Base-by-base conservation (phyloP, 163 green algal genomes). In the Chlamydomonas reinhardtii region DNA sequence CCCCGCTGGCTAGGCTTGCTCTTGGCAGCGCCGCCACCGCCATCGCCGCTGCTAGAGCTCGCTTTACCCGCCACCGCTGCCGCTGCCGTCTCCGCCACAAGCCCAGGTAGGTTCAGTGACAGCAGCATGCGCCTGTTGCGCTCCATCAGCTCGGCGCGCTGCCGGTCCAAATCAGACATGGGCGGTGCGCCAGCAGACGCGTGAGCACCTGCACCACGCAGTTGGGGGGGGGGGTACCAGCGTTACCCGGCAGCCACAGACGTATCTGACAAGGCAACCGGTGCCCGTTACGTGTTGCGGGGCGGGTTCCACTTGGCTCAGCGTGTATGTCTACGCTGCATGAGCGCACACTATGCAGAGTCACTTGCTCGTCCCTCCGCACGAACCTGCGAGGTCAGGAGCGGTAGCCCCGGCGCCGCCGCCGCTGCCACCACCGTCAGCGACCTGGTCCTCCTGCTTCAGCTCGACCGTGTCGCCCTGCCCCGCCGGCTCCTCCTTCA, bases 121-220 rank as follows among this genome's bases (percentile, higher is more conserved):
- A 83, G 54, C 32, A 93, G 64, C 25, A 84, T 85, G 22, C 66
- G 87, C 34, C 69, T 70, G 72, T 93, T 93, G 12, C 70, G 31
- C 52, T 90, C 86, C 35, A 92, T 92, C 9, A 85, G 72, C 24
- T 61, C 87, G 16, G 71, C 78, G 29, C 89, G 73, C 35, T 90
- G 61, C 4, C 76, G 54, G n/a, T 92, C 89, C 37, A 89, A 81
- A 0, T 83, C 82, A 0, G 48, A 70, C 27, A 83, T 25, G 56
- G 65, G 61, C 6, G 39, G 5, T 8, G 39, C 39, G 5, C 39
- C 39, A 5, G 8, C 39, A 5, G 39, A 48, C 5, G 39, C 39
- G 39, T 48, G 39, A 48, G 39, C 39, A 8, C 39, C 39, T 48
- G 39, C 39, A 48, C 39, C 39, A 48, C 39, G 39, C 39, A 48